Evolutionary conservation across 176 grass and related monocot species (phyloP), one percentile per base, ranked within the genome.

Genomic region (Musa acuminata): DNA sequence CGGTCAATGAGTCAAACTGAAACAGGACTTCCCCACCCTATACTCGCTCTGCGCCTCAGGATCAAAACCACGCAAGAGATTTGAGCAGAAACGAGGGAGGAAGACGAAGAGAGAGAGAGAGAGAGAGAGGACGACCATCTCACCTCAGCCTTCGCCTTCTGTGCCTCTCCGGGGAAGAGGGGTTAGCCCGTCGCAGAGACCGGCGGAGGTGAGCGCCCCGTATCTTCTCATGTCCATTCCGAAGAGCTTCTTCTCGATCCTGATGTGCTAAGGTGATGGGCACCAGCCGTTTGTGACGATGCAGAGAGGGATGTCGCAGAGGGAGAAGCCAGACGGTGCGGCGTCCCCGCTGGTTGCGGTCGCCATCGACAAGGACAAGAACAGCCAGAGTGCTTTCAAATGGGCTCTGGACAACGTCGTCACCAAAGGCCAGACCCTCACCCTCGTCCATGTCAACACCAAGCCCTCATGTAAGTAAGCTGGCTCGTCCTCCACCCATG

Each of bases 381-480:
- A 50, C 67, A 70, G 67, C 35, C 67, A 70, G 13, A 51, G 17
- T n/a, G 67, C 67, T 1, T 70, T 70, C 67, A 70, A 70, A n/a
- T 70, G 67, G 43, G 67, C 67, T 11, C 67, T 70, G 13, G 67
- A 70, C 12, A 48, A 70, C 10, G 16, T 70, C 7, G 67, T 70
- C 67, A n/a, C 29, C 1, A 50, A 17, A n/a, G 67, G 67, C 6
- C 67, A 70, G 11, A 51, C 11, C 35, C 67, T 70, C 29, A 51
- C 67, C 67, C 67, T 70, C 29, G 35, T 70, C 67, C 67, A 51
- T 50, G 67, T 70, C 35, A 70, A 51, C 67, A 70, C 67, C 35
- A 70, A 70, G 67, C 7, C 13, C 43, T 70, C 67, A 49, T 9
- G 67, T 70, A 51, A 14, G 22, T 6, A 5, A 13, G 3, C 2